These are phyloP conservation scores for Lachnellula subtilissima DNA, from an alignment of 2,329 filamentous ascomycete species.

Conservation along the genomic window DNA sequence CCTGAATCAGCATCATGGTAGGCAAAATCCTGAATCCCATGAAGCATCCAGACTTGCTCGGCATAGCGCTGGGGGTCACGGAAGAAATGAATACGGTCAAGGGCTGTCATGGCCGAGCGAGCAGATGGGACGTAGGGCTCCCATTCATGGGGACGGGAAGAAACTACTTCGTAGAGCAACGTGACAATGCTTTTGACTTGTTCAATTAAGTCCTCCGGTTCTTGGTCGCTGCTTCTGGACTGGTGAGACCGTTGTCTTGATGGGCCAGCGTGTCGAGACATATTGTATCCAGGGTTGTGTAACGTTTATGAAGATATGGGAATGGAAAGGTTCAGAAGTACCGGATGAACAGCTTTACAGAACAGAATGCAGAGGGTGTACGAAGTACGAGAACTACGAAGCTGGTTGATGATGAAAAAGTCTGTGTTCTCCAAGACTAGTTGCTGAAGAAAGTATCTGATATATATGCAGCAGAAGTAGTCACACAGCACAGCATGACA, in stretches of 20 bases:
- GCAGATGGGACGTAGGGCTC: conserved; percentile 34
- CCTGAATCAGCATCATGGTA: conserved; percentile 45
- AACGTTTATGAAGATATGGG: neutral
- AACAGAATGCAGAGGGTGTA: neutral
- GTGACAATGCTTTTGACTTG: conserved; percentile 27
- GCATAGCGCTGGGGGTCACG: conserved; percentile 30
- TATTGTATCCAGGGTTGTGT: neutral
- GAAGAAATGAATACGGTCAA: conserved; percentile 37
- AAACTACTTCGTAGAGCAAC: conserved; percentile 24
- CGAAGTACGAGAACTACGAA: neutral
- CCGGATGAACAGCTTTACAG: neutral
- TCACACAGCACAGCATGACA: neutral
- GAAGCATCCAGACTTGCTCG: conserved; percentile 39
- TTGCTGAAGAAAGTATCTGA: neutral
- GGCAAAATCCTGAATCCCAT: conserved; percentile 44
- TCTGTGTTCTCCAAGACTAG: neutral
- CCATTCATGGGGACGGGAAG: conserved; percentile 26
- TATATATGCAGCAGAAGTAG: neutral
- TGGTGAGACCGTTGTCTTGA: conserved; percentile 19
- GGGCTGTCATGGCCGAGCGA: conserved; percentile 35
- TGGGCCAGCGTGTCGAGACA: conserved; percentile 22
- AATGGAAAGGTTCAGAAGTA: neutral
- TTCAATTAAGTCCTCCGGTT: conserved; percentile 23
- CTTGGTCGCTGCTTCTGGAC: conserved; percentile 12
- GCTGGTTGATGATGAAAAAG: neutral